These are phyloP conservation scores for Talaromyces albobiverticillius DNA, from an alignment of 2,329 filamentous ascomycete species.

Conservation along the genomic window DNA sequence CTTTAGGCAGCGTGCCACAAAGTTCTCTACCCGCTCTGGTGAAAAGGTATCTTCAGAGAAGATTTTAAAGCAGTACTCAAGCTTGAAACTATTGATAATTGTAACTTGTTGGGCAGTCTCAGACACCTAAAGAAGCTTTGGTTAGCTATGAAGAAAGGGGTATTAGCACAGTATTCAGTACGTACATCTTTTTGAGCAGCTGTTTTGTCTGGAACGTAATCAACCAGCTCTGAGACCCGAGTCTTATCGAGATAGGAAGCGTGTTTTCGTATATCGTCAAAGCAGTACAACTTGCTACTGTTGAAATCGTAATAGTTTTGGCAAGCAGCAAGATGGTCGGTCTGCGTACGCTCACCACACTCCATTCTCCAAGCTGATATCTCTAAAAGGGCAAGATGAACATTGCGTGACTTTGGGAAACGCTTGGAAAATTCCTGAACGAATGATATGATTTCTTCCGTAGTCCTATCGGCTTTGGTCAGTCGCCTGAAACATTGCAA, in stretches of 20 bases:
- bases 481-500: neutral
- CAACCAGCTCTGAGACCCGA: conserved; percentile 25
- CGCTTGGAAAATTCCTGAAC: conserved; percentile 33
- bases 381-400: conserved; percentile 37
- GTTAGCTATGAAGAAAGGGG: neutral
- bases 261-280: conserved; percentile 41
- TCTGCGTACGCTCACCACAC: conserved; percentile 22
- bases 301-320: conserved; percentile 41
- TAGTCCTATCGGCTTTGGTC: conserved; percentile 23
- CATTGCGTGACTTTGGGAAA: conserved; percentile 41
- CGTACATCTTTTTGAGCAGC: conserved; percentile 23
- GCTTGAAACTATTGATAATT: conserved; percentile 42
- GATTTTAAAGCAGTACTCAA: conserved; percentile 41
- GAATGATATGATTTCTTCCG: conserved; percentile 29
- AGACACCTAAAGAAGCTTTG: conserved; percentile 17
- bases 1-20: conserved; percentile 37
- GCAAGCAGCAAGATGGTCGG: conserved; percentile 37
- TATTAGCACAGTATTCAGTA: neutral
- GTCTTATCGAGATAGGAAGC: conserved; percentile 27
- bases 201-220: conserved; percentile 22
- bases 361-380: conserved; percentile 25
- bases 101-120: conserved; percentile 27
- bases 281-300: conserved; percentile 44
- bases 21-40: conserved; percentile 30
- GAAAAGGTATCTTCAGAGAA: conserved; percentile 28